Evolutionary conservation across 2,329 filamentous ascomycete species (phyloP).

Genomic region (Trichoderma sp.): DNA sequence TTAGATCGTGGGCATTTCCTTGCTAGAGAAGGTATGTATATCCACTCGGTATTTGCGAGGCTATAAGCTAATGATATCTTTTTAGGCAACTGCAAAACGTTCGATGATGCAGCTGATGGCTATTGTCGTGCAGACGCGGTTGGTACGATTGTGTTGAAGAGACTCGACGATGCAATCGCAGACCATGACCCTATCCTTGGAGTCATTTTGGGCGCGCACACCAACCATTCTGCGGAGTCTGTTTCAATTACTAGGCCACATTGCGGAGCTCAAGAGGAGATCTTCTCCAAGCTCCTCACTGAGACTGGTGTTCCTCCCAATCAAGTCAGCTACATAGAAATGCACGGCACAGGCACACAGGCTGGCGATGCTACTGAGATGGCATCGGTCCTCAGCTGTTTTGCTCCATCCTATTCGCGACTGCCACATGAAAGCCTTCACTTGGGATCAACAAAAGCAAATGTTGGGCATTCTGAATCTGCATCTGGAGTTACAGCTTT

Average conservation of each 20-base stretch:
- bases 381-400: slow-evolving; percentile 69
- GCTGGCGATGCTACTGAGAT: slow-evolving; percentile 85
- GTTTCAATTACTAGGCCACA: slow-evolving; percentile 69
- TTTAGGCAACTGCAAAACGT: slow-evolving; percentile 64
- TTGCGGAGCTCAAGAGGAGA: slow-evolving; percentile 21
- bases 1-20: slow-evolving; percentile 78
- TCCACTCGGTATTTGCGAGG: too few relatives aligned
- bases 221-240: slow-evolving; percentile 73
- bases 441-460: slow-evolving; percentile 53
- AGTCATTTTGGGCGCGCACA: slow-evolving; percentile 68
- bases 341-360: slow-evolving; percentile 91
- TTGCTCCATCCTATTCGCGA: slow-evolving; percentile 55
- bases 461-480: slow-evolving; percentile 67
- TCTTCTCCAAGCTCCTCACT: slow-evolving; percentile 57
- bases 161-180: slow-evolving; percentile 74
- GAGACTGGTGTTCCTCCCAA: slow-evolving; percentile 74
- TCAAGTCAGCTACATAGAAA: slow-evolving; percentile 83
- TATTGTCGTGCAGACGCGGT: slow-evolving; percentile 82
- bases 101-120: slow-evolving; percentile 78
- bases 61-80: not conserved
- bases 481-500: slow-evolving; percentile 66
- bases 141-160: slow-evolving; percentile 76
- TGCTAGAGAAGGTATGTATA: slow-evolving; percentile 49
- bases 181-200: slow-evolving; percentile 78
- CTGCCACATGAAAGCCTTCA: slow-evolving; percentile 43